phyloP scores from a whole-genome alignment of 768 basidiomycete genomes.

The Gymnopilus junonius region DNA sequence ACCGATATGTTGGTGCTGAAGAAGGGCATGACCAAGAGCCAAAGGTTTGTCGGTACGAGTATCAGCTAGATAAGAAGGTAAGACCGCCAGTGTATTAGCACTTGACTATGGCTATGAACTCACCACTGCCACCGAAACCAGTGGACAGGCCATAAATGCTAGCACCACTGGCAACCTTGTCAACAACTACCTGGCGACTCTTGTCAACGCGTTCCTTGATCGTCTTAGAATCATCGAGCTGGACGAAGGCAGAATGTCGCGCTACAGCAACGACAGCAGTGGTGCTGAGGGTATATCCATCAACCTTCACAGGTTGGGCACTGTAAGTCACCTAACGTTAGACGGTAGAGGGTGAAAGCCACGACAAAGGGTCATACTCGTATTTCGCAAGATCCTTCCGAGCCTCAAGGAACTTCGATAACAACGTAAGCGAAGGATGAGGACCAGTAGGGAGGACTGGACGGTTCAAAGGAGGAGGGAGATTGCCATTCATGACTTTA shows the following conservation, averaged over 20 bases:
- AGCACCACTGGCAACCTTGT: slow-evolving; percentile 67
- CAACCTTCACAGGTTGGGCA: slow-evolving; percentile 57
- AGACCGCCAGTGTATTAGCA: not conserved
- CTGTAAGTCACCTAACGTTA: slow-evolving; percentile 36
- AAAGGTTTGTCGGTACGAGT: slow-evolving; percentile 71
- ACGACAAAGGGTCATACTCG: slow-evolving; percentile 9
- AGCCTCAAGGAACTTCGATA: slow-evolving; percentile 26
- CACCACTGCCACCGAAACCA: slow-evolving; percentile 77
- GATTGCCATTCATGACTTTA: not conserved
- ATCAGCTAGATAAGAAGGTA: slow-evolving; percentile 52
- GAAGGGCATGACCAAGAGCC: slow-evolving; percentile 64
- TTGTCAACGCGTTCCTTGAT: slow-evolving; percentile 59
- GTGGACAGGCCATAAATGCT: slow-evolving; percentile 86
- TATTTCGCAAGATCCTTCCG: slow-evolving; percentile 20
- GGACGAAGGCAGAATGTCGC: slow-evolving; percentile 52
- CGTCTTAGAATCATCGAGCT: slow-evolving; percentile 41
- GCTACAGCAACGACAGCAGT: slow-evolving; percentile 72
- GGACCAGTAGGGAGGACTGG: not conserved
- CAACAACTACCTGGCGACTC: slow-evolving; percentile 67
- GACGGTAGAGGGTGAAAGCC: not conserved
- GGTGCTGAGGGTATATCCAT: slow-evolving; percentile 68
- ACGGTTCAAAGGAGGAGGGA: slow-evolving; percentile 10
- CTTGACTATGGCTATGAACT: slow-evolving; percentile 19
- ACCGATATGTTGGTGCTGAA: slow-evolving; percentile 78
- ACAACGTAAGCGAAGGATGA: slow-evolving; percentile 15